Evolutionary conservation across 495 filamentous ascomycete genomes (phyloP).

Genomic region (Talaromyces thailandensis): DNA sequence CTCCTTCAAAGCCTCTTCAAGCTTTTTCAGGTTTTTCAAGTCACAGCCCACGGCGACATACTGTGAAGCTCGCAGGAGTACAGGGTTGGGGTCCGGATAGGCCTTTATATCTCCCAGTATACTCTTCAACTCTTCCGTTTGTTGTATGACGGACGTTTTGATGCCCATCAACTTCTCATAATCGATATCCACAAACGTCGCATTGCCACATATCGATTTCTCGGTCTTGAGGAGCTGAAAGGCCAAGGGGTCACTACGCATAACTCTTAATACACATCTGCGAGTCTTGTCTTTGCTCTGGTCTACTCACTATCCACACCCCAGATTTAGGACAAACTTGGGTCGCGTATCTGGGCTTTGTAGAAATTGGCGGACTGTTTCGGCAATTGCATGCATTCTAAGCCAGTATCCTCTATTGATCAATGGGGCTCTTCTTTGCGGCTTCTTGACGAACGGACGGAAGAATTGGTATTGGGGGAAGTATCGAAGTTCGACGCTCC

Average conservation of each 20-base stretch:
- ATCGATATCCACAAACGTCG: slow-evolving; percentile 78
- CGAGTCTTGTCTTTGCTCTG: not conserved
- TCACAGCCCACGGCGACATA: slow-evolving; percentile 83
- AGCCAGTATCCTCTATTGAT: slow-evolving; percentile 88
- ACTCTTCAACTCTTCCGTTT: slow-evolving; percentile 46
- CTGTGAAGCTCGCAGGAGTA: slow-evolving; percentile 52
- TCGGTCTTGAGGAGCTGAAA: slow-evolving; percentile 70
- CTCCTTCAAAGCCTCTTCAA: slow-evolving; percentile 46
- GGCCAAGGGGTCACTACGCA: slow-evolving; percentile 73
- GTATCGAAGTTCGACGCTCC: slow-evolving; percentile 80
- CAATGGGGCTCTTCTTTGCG: slow-evolving; percentile 66
- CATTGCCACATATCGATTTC: slow-evolving; percentile 40
- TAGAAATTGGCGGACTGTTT: slow-evolving; percentile 63
- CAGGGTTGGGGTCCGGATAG: slow-evolving; percentile 28
- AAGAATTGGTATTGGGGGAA: slow-evolving; percentile 72
- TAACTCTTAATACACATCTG: slow-evolving; percentile 17
- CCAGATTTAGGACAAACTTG: slow-evolving; percentile 77
- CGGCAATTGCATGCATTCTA: slow-evolving; percentile 70
- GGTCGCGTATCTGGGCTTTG: slow-evolving; percentile 44
- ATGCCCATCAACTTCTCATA: slow-evolving; percentile 70
- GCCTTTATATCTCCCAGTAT: slow-evolving; percentile 41
- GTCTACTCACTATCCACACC: slow-evolving; percentile 77
- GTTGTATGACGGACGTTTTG: slow-evolving; percentile 58
- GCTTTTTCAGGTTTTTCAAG: slow-evolving; percentile 51
- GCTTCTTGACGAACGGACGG: slow-evolving; percentile 77